phyloP scores from a whole-genome alignment of 768 basidiomycete genomes.

The Udeniomyces megalosporus region DNA sequence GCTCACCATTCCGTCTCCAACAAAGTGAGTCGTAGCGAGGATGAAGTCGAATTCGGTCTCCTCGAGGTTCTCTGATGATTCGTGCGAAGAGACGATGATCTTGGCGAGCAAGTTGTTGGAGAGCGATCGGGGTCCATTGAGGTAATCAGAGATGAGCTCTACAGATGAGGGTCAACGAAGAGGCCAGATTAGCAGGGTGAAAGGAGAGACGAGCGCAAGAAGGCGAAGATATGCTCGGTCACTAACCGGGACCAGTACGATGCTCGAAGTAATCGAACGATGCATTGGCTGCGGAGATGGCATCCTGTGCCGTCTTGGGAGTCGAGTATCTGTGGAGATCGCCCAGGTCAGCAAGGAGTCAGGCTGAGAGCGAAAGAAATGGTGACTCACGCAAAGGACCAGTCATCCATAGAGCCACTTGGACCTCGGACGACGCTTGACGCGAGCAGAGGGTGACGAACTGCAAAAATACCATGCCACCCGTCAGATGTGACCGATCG shows the following conservation, averaged over 20 bases:
- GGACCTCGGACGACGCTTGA: constrained; percentile 32
- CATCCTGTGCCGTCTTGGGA: too few relatives aligned
- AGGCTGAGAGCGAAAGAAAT: neutral
- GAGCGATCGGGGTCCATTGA: constrained; percentile 65
- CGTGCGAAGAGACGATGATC: constrained; percentile 33
- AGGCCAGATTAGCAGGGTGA: too few relatives aligned
- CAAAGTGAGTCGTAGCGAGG: constrained; percentile 59
- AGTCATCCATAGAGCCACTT: neutral
- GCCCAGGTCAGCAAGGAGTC: neutral
- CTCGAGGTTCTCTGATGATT: constrained; percentile 24
- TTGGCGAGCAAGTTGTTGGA: constrained; percentile 50
- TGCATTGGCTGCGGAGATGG: too few relatives aligned
- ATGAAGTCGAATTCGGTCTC: constrained; percentile 44
- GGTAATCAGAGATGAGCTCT: constrained; percentile 44
- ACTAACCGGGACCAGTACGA: too few relatives aligned
- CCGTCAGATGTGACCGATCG: too few relatives aligned
- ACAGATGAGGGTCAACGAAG: too few relatives aligned
- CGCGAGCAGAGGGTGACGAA: constrained; percentile 51
- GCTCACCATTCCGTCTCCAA: constrained; percentile 62
- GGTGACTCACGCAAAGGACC: neutral
- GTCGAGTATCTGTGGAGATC: too few relatives aligned
- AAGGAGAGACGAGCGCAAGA: too few relatives aligned
- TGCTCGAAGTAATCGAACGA: too few relatives aligned
- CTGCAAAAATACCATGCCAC: too few relatives aligned
- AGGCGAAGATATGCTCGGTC: too few relatives aligned